A percentile compares a stretch with the other conserved stretches of the same genome.
Evolutionary conservation across 108 stramenopile genomes (phyloP).

Genomic region (Pseudonitzschia delicatissima): DNA sequence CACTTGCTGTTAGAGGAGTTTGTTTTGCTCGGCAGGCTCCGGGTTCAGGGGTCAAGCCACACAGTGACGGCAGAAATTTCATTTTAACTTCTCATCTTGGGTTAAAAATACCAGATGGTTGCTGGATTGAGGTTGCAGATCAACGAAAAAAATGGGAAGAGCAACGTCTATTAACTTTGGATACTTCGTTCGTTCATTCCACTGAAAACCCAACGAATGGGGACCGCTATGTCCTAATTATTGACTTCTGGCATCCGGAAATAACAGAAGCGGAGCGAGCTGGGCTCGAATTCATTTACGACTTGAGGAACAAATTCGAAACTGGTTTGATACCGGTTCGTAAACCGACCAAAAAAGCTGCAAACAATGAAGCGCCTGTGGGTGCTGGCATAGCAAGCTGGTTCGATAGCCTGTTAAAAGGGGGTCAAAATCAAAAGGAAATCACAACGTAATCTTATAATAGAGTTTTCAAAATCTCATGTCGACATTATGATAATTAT

Average conservation of each 20-base stretch:
- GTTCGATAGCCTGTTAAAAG: slow-evolving; percentile 56
- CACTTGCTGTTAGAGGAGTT: slow-evolving; percentile 91
- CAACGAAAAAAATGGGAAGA: slow-evolving; percentile 66
- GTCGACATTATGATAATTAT: neutral
- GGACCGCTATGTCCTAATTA: slow-evolving; percentile 90
- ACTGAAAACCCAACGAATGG: slow-evolving; percentile 79
- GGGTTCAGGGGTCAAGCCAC: slow-evolving; percentile 81
- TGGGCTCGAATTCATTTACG: slow-evolving; percentile 77
- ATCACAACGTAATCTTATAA: neutral
- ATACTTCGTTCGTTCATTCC: slow-evolving; percentile 90
- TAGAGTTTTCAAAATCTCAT: neutral
- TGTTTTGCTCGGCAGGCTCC: slow-evolving; percentile 89
- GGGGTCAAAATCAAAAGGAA: slow-evolving; percentile 10
- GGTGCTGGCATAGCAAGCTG: slow-evolving; percentile 52
- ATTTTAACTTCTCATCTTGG: slow-evolving; percentile 91
- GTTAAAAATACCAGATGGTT: slow-evolving; percentile 67
- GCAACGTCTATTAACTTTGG: slow-evolving; percentile 76
- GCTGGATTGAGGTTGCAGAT: slow-evolving; percentile 81
- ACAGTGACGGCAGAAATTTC: slow-evolving; percentile 92
- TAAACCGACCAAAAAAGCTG: slow-evolving; percentile 36
- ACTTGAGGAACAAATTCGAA: slow-evolving; percentile 86
- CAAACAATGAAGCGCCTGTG: slow-evolving; percentile 29
- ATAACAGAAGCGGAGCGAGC: slow-evolving; percentile 72
- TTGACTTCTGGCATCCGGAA: slow-evolving; percentile 96
- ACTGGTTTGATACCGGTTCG: slow-evolving; percentile 77